These are phyloP conservation scores for Trichoderma oligosporum DNA, from an alignment of 2,329 filamentous ascomycete species.

Conservation along the genomic window DNA sequence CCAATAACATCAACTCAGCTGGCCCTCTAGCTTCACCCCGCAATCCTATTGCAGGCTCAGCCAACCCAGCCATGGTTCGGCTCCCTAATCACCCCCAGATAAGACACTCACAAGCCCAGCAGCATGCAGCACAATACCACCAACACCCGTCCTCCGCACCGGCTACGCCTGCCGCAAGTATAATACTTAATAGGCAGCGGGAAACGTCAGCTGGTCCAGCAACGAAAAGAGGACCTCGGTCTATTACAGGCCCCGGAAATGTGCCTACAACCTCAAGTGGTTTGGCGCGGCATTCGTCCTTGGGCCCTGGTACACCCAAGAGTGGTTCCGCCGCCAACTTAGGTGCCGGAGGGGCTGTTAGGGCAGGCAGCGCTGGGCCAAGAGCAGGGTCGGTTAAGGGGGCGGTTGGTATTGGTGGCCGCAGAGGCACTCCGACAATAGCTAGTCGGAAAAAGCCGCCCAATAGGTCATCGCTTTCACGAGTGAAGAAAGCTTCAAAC, in stretches of 20 bases:
- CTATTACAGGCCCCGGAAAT: constrained; percentile 45
- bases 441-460: constrained; percentile 47
- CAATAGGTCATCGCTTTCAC: constrained; percentile 59
- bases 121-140: constrained; percentile 27
- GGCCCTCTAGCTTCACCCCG: constrained; percentile 28
- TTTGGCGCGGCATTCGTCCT: constrained; percentile 59
- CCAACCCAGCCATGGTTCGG: constrained; percentile 43
- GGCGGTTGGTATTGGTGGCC: constrained; percentile 35
- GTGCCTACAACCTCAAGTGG: constrained; percentile 52
- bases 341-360: constrained; percentile 34
- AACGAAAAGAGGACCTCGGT: constrained; percentile 52
- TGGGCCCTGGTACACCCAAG: constrained; percentile 61
- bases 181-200: constrained; percentile 55
- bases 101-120: constrained; percentile 48
- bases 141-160: constrained; percentile 54
- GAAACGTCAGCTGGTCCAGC: constrained; percentile 59
- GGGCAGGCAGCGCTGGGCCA: constrained; percentile 59
- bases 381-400: constrained; percentile 48
- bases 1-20: constrained; percentile 33
- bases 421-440: constrained; percentile 48
- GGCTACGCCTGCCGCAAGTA: constrained; percentile 57
- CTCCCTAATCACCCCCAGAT: constrained; percentile 44
- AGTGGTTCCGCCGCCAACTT: constrained; percentile 28
- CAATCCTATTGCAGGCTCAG: constrained; percentile 30
- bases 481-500: constrained; percentile 55